Evolutionary conservation across 2,329 filamentous ascomycete genomes (phyloP).

Genomic region (Paraphoma chrysanthemicola): DNA sequence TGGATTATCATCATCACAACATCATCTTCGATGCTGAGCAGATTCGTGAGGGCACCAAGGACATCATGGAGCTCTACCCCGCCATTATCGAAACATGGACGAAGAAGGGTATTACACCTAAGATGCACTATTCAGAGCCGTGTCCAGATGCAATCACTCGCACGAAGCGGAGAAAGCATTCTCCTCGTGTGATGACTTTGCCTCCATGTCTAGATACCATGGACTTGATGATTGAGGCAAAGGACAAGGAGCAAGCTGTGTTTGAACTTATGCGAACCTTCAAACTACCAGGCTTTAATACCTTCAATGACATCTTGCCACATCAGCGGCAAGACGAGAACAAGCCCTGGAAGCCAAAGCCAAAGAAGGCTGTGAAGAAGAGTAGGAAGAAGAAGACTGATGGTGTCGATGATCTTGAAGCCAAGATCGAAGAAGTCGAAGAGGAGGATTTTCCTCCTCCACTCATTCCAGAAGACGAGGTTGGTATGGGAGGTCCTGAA

Average conservation of each 20-base stretch:
- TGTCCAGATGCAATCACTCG: slow-evolving; percentile 77
- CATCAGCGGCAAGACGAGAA: slow-evolving; percentile 80
- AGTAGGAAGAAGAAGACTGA: slow-evolving; percentile 50
- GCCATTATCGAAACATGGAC: slow-evolving; percentile 86
- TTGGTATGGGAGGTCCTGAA: slow-evolving; percentile 86
- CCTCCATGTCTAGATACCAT: slow-evolving; percentile 83
- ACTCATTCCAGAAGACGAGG: slow-evolving; percentile 68
- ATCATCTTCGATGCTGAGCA: slow-evolving; percentile 80
- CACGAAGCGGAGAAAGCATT: slow-evolving; percentile 83
- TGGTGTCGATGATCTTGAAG: slow-evolving; percentile 48
- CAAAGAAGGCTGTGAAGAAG: slow-evolving; percentile 55
- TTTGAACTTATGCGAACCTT: slow-evolving; percentile 92
- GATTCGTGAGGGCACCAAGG: slow-evolving; percentile 82
- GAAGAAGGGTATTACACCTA: slow-evolving; percentile 83
- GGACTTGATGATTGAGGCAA: slow-evolving; percentile 99
- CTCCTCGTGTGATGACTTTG: slow-evolving; percentile 76
- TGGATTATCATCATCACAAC: slow-evolving; percentile 96
- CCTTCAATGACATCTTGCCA: slow-evolving; percentile 78
- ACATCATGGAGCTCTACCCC: slow-evolving; percentile 77
- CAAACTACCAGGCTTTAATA: slow-evolving; percentile 79
- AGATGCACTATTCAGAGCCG: slow-evolving; percentile 96
- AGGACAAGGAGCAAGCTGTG: slow-evolving; percentile 96
- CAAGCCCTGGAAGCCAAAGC: slow-evolving; percentile 51
- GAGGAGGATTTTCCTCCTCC: slow-evolving; percentile 45
- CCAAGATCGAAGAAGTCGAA: slow-evolving; percentile 50